Base-by-base conservation (phyloP, 805 yeast species). In the Kuraishia piskuri region DNA sequence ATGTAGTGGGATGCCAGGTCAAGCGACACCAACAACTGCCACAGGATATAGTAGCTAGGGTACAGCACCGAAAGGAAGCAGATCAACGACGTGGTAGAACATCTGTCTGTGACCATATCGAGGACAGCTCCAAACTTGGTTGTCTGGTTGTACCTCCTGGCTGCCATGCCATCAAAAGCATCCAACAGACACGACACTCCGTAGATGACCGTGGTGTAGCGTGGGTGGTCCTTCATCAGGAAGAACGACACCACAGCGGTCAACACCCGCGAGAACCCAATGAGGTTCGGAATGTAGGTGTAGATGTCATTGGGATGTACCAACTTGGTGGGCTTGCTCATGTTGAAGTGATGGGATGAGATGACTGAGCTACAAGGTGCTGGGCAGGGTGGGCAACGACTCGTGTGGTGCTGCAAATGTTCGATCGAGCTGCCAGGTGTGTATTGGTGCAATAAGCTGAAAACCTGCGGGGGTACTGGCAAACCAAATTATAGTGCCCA, bases 21-120 rank as follows among this genome's bases (percentile, higher is more conserved):
- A 61, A 94, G 74, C 10, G 95, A 86, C 51, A 91, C 83, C 60
- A 94, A 75, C 23, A 88, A 61, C 72, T 94, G 99, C 84, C 92
- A 91, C 8, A 83, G 59, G 12, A 88, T 69, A 51, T 80, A 73
- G 69, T 75, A 86, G 31, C 68, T 61, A 7, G 97, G 97, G 64
- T 88, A 92, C 49, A 87, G 73, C 40, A 88, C 83, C 59, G 94
- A 82, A 54, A 94, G 75, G 68, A 80, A 94, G 67, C 96, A 90
- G 60, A 94, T 83, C 63, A 94, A 77, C n/a, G 96, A 86, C 14
- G 96, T 82, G 0, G 99, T 94, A 14, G 99, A 91, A 67, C 97
- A 94, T 65, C 99, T 79, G 68, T 94, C 99, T 20, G 99, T 92
- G 31, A 94, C 97, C 99, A 94, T 94, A 69, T 94, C 99, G 61